Base-by-base conservation (phyloP, 257 asterid species). In the Solanum virginianum region DNA sequence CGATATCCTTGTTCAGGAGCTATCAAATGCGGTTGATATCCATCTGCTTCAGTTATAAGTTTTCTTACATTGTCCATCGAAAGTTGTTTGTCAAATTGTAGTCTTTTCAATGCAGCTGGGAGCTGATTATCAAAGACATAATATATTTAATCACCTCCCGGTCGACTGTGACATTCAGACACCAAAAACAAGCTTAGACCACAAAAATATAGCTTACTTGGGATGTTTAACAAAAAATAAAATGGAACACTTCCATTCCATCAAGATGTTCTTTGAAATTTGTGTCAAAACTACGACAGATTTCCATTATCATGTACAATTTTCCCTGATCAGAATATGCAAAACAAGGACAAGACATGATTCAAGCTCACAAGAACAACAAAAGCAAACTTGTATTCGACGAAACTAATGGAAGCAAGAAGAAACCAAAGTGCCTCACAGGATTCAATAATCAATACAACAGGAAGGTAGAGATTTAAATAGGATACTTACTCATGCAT, bases 1-100 rank as follows among this genome's bases (percentile, higher is more conserved):
- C 95, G 95, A 66, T 92, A 94, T 68, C 97, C 97, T 89, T 94
- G 93, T 83, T 94, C 97, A 0, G 96, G 97, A 77, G 97, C 97
- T 83, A 94, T 94, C 80, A 94, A 92, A 88, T 94, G 97, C 10
- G 97, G 96, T 83, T 94, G 96, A 85, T 94, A 94, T 65, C 97
- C 97, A 87, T 94, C 97, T 47, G 97, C 97, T 87, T 94, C 94
- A 56, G 96, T 91, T 62, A 92, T 88, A 77, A 92, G 85, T 84
- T 93, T 94, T 65, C 94, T 85, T 41, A 94, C 95, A 85, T 94
- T 94, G 84, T 94, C 97, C 94, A 92, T 85, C 1, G 97, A 90
- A 66, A 94, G 95, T 81, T 94, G 98, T 91, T 92, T 92, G 88
- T 94, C 97, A 86, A 92, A 94, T 88, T 90, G 98, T 92, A 94